Evolutionary conservation across 352 stramenopile species (phyloP).

Genomic region (Globisporangium canariense): DNA sequence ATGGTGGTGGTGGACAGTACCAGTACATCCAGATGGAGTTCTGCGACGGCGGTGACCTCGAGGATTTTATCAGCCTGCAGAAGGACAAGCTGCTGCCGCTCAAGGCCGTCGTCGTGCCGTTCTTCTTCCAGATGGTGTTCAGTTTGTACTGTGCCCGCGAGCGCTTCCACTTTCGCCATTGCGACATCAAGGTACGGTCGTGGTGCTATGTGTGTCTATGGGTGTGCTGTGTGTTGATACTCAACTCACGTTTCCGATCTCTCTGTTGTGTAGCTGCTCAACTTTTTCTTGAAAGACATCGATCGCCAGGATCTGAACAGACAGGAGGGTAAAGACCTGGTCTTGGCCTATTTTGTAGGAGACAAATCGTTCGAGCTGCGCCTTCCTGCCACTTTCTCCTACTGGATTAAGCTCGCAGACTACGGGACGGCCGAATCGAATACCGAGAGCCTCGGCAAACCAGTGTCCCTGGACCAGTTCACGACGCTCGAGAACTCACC

Average conservation of each 20-base stretch:
- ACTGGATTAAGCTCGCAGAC: slow-evolving; percentile 96
- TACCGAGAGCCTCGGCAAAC: slow-evolving; percentile 80
- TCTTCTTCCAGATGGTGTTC: slow-evolving; percentile 98
- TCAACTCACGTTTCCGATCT: not conserved
- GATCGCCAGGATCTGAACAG: slow-evolving; percentile 30
- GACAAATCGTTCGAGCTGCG: slow-evolving; percentile 50
- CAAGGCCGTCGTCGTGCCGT: slow-evolving; percentile 50
- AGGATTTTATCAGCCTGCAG: slow-evolving; percentile 92
- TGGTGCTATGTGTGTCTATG: not conserved
- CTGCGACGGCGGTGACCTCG: slow-evolving; percentile 94
- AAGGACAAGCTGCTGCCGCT: slow-evolving; percentile 64
- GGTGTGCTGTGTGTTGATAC: not conserved
- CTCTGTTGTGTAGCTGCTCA: slow-evolving; percentile 83
- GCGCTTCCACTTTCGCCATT: slow-evolving; percentile 93
- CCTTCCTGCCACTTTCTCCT: slow-evolving; percentile 61
- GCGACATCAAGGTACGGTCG: slow-evolving; percentile 92
- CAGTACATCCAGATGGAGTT: slow-evolving; percentile 99
- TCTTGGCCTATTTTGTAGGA: slow-evolving; percentile 62
- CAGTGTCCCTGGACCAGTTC: slow-evolving; percentile 93
- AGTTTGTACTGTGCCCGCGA: slow-evolving; percentile 90
- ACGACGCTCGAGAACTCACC: slow-evolving; percentile 98
- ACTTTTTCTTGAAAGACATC: slow-evolving; percentile 96
- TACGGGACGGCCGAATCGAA: slow-evolving; percentile 96
- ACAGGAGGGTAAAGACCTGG: slow-evolving; percentile 29
- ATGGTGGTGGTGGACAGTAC: slow-evolving; percentile 41